These are phyloP conservation scores for Pulveroboletus sp. DNA, from an alignment of 768 basidiomycete species.

Conservation along the genomic window DNA sequence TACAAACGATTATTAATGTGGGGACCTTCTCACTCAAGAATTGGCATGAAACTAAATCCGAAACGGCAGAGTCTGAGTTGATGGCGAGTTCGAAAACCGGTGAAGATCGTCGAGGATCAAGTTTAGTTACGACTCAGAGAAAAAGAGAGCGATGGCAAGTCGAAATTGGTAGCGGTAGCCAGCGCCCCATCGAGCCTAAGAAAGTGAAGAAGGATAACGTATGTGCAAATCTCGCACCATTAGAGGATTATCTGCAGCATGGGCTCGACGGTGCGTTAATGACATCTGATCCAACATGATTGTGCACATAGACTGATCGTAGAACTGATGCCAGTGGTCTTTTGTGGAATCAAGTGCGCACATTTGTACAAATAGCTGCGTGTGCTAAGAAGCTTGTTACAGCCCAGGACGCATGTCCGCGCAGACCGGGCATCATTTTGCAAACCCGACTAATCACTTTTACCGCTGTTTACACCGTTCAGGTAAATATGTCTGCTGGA, in stretches of 20 bases:
- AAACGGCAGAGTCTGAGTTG: not conserved
- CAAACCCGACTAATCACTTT: conserved; percentile 79
- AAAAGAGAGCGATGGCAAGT: not conserved
- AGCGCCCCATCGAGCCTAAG: conserved; percentile 17
- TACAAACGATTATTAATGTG: too few species aligned
- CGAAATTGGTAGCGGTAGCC: not conserved
- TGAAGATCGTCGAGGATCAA: not conserved
- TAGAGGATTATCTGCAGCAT: conserved; percentile 52
- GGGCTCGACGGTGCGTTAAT: conserved; percentile 55
- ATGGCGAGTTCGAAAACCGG: not conserved
- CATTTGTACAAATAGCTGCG: not conserved
- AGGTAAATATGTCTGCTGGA: conserved; percentile 36
- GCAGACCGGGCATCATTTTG: conserved; percentile 73
- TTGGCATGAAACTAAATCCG: too few species aligned
- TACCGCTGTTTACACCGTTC: conserved; percentile 71
- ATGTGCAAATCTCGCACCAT: conserved; percentile 47
- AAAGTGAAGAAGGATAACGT: conserved; percentile 41
- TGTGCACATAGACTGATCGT: not conserved
- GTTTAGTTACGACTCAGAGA: not conserved
- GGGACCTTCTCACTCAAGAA: too few species aligned
- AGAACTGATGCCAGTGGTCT: conserved; percentile 52
- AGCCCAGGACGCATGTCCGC: conserved; percentile 73
- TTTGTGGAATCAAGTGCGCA: conserved; percentile 82
- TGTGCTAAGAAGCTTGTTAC: not conserved
- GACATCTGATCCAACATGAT: not conserved